Conservation (phyloP, 257 asterid species). For the Echium plantagineum region DNA sequence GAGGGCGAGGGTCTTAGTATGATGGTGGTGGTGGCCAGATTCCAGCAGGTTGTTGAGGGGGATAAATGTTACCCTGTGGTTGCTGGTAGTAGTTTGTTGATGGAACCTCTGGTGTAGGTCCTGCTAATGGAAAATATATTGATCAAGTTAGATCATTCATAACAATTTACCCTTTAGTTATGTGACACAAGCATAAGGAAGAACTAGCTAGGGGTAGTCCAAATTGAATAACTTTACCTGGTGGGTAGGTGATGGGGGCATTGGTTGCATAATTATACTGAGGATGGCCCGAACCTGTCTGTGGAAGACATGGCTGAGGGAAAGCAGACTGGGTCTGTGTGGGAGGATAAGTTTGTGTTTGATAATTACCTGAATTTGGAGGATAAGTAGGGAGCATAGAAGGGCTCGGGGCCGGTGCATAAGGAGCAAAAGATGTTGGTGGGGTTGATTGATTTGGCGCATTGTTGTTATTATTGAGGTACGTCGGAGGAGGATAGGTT, state of each 20-base stretch:
- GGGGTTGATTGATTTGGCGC: slow-evolving; percentile 6
- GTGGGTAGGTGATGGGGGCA: slow-evolving; percentile 17
- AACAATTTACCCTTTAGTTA: not conserved
- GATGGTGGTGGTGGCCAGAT: slow-evolving; percentile 23
- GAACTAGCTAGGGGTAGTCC: too few relatives aligned
- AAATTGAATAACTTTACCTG: slow-evolving; percentile 15
- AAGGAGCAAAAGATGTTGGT: not conserved
- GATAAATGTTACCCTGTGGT: slow-evolving; percentile 13
- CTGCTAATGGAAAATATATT: slow-evolving; percentile 2
- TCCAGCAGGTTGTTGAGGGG: slow-evolving; percentile 14
- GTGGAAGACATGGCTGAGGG: slow-evolving; percentile 11
- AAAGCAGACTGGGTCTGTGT: slow-evolving; percentile 2
- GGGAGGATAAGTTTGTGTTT: not conserved
- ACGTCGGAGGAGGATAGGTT: not conserved
- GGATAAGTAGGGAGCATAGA: slow-evolving; percentile 6
- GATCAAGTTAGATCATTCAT: not conserved
- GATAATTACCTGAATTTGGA: slow-evolving; percentile 3
- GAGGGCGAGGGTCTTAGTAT: not conserved
- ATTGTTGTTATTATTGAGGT: not conserved
- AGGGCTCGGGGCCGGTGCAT: slow-evolving; percentile 9
- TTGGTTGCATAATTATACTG: slow-evolving; percentile 10
- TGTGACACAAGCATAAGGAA: not conserved
- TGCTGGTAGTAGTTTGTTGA: slow-evolving; percentile 6
- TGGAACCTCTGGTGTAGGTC: slow-evolving; percentile 2
- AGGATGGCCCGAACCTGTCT: slow-evolving; percentile 12